These are phyloP conservation scores for Serendipita sp. DNA, from an alignment of 768 basidiomycete genomes.

Conservation along the genomic window DNA sequence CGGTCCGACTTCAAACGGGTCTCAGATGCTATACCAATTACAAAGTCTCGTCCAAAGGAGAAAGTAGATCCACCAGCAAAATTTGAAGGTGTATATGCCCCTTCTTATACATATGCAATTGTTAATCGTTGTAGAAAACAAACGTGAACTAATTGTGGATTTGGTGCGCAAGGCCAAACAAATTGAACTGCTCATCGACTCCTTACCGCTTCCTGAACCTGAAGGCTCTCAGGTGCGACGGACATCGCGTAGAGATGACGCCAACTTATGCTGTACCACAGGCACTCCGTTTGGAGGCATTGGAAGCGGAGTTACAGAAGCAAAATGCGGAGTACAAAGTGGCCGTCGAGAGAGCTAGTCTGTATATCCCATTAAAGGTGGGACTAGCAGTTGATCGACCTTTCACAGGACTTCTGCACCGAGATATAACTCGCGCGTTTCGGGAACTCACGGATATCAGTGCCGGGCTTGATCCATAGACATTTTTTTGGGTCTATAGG, in stretches of 20 bases:
- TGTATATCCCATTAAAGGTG: conserved; percentile 18
- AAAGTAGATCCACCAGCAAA: conserved; percentile 57
- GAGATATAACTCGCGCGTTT: neutral
- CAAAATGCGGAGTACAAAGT: conserved; percentile 63
- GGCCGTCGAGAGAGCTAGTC: conserved; percentile 64
- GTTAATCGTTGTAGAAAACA: conserved; percentile 39
- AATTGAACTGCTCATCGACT: conserved; percentile 68
- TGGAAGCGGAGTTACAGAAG: conserved; percentile 54
- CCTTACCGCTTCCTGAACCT: conserved; percentile 60
- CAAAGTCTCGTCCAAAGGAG: conserved; percentile 56
- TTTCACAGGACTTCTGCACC: neutral
- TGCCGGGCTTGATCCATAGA: neutral
- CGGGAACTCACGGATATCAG: neutral
- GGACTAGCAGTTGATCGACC: neutral
- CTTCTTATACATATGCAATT: neutral
- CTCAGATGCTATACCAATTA: conserved; percentile 65
- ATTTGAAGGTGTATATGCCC: conserved; percentile 44
- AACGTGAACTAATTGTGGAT: conserved; percentile 69
- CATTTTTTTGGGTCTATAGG: neutral
- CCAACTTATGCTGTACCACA: conserved; percentile 17
- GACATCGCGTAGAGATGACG: neutral
- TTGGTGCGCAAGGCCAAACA: conserved; percentile 79
- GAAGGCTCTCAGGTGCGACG: conserved; percentile 54
- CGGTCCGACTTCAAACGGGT: conserved; percentile 66
- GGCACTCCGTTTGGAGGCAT: conserved; percentile 46